phyloP scores from a whole-genome alignment of 768 basidiomycete species.

The Mycena sanguinolenta region DNA sequence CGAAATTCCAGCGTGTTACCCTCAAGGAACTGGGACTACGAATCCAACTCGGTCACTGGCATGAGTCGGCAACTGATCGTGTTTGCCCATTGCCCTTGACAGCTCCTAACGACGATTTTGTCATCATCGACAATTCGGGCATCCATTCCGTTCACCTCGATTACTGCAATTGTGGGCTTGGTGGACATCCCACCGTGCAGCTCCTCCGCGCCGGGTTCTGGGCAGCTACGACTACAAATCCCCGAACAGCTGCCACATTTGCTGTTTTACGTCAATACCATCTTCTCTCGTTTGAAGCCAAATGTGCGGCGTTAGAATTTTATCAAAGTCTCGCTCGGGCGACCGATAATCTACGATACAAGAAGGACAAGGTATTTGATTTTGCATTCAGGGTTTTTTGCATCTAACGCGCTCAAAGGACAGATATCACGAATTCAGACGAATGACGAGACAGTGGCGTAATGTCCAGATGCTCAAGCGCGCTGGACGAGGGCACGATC shows the following conservation, averaged over 20 bases:
- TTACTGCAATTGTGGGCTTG: not conserved
- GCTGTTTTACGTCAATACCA: not conserved
- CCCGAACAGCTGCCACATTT: not conserved
- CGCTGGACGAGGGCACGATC: too few species aligned
- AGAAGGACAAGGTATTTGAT: not conserved
- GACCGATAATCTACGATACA: not conserved
- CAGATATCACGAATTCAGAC: not conserved
- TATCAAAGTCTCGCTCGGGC: not conserved
- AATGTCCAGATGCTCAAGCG: not conserved
- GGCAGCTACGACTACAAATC: not conserved
- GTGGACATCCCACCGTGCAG: not conserved
- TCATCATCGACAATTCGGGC: not conserved
- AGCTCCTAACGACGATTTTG: not conserved
- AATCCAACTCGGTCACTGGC: not conserved
- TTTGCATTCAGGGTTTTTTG: too few species aligned
- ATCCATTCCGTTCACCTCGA: not conserved
- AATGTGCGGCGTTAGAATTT: not conserved
- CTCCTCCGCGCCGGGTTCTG: not conserved
- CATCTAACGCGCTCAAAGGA: not conserved
- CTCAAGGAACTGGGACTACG: not conserved
- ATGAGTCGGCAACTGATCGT: not conserved
- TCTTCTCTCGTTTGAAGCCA: not conserved
- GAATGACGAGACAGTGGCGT: slow-evolving; percentile 1
- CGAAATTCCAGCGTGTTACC: not conserved
- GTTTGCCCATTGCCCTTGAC: not conserved